Base-by-base conservation (phyloP, 805 yeast species). In the Schizosaccharomyces lindneri region DNA sequence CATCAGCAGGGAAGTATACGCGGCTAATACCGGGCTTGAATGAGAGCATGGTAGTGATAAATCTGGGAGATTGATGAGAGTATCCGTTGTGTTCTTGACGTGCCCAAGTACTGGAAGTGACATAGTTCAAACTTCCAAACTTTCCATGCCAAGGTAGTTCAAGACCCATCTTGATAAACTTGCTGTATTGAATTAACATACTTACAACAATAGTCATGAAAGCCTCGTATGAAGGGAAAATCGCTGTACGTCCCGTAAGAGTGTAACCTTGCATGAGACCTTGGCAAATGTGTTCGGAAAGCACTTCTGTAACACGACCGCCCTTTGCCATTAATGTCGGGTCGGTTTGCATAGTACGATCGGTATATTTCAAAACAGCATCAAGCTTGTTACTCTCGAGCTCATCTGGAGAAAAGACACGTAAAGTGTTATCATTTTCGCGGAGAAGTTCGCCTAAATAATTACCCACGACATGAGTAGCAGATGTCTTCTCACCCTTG, bases 41-140 rank as follows among this genome's bases (percentile, higher is more conserved):
- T 55, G 64, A 63, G 62, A 64, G 63, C 51, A 65, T 65, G 7
- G 65, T 62, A 36, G 64, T 64, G 39, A 65, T 63, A 43, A 65
- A 65, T 21, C 64, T 62, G 19, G 66, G 66, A 55, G 64, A 62
- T 62, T 65, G 66, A 48, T 65, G 66, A 19, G 66, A 64, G 62
- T 64, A 65, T 17, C 66, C 66, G 55, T 65, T 65, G 62, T 65
- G 66, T 62, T 65, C 66, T 64, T 65, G 66, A 31, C 66, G 64
- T 21, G 65, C 55, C 65, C 65, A 64, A 55, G 66, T 65, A 36
- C 65, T 63, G 29, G 66, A 63, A 55, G 63, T 64, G 43, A 65
- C 62, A 62, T 62, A 64, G 63, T 65, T 65, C 55, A 65, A 62
- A 59, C 65, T 64, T 32, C 63, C 65, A 31, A 61, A 46, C 36